These are phyloP conservation scores for Bretschneidera sinensis DNA, from an alignment of 345 rosid genomes.

Conservation along the genomic window DNA sequence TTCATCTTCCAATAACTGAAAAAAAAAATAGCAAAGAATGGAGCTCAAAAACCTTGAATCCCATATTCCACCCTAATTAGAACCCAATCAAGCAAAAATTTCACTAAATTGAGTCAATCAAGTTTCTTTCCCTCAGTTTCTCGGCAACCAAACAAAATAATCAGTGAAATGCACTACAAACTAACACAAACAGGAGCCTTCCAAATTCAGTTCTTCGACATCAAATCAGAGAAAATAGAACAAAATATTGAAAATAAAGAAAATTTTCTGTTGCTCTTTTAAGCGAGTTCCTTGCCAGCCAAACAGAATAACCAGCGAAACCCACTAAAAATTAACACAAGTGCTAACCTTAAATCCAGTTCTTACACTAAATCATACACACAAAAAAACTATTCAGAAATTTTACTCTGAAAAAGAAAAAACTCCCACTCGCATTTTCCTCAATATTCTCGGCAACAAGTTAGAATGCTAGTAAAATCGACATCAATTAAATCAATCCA, in stretches of 20 bases:
- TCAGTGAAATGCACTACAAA: not conserved
- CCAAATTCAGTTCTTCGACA: no score
- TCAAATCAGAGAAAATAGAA: no score
- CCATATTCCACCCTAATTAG: not conserved
- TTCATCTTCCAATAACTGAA: not conserved
- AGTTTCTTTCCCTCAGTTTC: not conserved
- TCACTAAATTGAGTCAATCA: not conserved
- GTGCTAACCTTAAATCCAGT: no score
- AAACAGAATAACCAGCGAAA: not conserved
- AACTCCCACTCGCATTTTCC: not conserved
- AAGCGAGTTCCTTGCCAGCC: no score
- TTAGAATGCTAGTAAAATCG: not conserved
- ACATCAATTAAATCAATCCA: not conserved
- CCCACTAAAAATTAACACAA: not conserved
- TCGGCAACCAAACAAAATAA: not conserved
- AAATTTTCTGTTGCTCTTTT: no score
- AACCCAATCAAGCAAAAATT: not conserved
- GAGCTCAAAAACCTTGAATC: not conserved
- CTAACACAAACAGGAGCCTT: not conserved
- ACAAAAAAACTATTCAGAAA: not conserved
- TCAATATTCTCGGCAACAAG: not conserved
- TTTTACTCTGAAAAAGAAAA: no score
- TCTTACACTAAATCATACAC: no score
- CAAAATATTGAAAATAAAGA: no score
- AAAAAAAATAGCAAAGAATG: no score